Evolutionary conservation across 495 filamentous ascomycete genomes (phyloP).

Genomic region (Penicillium manginii): DNA sequence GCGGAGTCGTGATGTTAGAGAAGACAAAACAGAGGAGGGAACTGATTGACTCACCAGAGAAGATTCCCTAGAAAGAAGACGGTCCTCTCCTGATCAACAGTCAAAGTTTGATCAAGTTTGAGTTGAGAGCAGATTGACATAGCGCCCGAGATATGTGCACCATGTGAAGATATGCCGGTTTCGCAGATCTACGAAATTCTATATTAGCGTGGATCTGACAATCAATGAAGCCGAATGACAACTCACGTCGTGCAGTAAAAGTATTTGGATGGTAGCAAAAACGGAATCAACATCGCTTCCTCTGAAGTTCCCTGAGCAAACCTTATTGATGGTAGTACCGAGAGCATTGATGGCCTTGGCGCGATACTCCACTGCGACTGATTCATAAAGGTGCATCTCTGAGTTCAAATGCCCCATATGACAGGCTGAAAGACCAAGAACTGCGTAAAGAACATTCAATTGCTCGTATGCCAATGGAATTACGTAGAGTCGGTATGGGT

Average conservation of each 20-base stretch:
- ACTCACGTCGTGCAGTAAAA: constrained; percentile 45
- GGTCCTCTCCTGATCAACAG: constrained; percentile 30
- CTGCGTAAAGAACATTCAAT: constrained; percentile 37
- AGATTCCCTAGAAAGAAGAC: constrained; percentile 45
- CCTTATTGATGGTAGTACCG: constrained; percentile 31
- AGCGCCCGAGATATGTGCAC: constrained; percentile 44
- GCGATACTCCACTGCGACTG: constrained; percentile 38
- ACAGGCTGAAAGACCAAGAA: constrained; percentile 40
- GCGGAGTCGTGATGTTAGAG: constrained; percentile 9
- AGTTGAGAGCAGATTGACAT: constrained; percentile 43
- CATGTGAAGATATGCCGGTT: constrained; percentile 40
- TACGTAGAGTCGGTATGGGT: constrained; percentile 43
- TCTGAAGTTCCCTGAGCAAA: constrained; percentile 28
- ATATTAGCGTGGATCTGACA: constrained; percentile 2
- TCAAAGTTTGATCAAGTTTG: constrained; percentile 32
- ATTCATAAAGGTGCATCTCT: constrained; percentile 31
- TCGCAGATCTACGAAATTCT: constrained; percentile 35
- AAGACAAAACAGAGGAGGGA: not conserved
- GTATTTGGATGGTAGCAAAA: constrained; percentile 42
- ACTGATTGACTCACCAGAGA: constrained; percentile 29
- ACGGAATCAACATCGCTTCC: constrained; percentile 40
- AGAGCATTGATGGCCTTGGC: constrained; percentile 42
- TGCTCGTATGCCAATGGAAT: constrained; percentile 41
- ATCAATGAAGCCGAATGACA: not conserved
- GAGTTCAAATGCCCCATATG: constrained; percentile 35